phyloP scores from a whole-genome alignment of 345 rosid species.

The Schrenkiella parvula region DNA sequence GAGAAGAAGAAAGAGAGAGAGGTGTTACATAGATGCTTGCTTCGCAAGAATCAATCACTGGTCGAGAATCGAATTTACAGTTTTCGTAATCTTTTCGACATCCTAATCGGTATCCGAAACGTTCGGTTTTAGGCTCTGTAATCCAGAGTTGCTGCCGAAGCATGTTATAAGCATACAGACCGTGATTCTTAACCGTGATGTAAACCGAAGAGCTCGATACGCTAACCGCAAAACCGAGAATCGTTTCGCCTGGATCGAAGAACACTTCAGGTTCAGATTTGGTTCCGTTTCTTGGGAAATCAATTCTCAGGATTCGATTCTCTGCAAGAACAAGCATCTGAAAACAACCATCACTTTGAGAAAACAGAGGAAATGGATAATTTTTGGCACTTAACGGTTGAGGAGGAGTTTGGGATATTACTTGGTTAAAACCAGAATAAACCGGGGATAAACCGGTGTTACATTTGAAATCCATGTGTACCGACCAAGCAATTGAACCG shows the following conservation, averaged over 20 bases:
- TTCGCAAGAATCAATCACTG: slow-evolving; percentile 72
- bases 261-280: slow-evolving; percentile 48
- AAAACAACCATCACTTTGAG: slow-evolving; percentile 1
- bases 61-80: slow-evolving; percentile 63
- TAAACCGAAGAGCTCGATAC: slow-evolving; percentile 51
- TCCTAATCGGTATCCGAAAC: slow-evolving; percentile 61
- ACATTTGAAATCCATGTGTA: slow-evolving; percentile 60
- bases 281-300: slow-evolving; percentile 37
- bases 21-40: slow-evolving; percentile 63
- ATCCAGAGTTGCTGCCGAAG: slow-evolving; percentile 58
- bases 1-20: background rate
- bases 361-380: background rate
- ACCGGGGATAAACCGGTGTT: slow-evolving; percentile 48
- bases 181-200: slow-evolving; percentile 52
- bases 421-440: slow-evolving; percentile 60
- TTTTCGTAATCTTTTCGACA: slow-evolving; percentile 49
- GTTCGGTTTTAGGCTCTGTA: slow-evolving; percentile 56
- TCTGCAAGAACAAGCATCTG: slow-evolving; percentile 81
- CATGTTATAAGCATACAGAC: slow-evolving; percentile 54
- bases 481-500: slow-evolving; percentile 76
- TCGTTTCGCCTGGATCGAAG: slow-evolving; percentile 57
- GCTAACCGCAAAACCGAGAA: slow-evolving; percentile 66
- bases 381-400: background rate
- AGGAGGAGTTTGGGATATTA: slow-evolving; percentile 8
- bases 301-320: slow-evolving; percentile 53